Evolutionary conservation across 208 protist species (phyloP).

Genomic region (Crithidia acanthocephali): DNA sequence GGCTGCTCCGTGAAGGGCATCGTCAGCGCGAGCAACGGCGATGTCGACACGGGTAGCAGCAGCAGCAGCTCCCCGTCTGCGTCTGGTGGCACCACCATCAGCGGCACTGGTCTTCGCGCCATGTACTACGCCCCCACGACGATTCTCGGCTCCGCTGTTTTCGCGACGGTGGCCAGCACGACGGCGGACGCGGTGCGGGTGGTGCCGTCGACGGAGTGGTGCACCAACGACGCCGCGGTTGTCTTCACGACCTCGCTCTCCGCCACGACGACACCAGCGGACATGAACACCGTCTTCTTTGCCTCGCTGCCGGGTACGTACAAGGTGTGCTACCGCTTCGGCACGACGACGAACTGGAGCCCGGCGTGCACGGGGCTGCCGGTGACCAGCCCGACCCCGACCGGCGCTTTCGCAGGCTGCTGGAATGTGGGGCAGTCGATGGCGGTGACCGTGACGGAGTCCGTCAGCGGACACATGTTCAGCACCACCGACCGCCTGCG

Average conservation of each 20-base stretch:
- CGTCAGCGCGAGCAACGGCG: conserved; percentile 44
- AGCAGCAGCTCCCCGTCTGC: background rate
- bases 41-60: background rate
- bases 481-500: conserved; percentile 47
- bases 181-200: conserved; percentile 56
- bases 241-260: conserved; percentile 52
- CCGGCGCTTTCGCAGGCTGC: conserved; percentile 54
- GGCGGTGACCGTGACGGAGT: conserved; percentile 40
- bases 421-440: conserved; percentile 65
- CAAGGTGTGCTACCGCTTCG: conserved; percentile 90
- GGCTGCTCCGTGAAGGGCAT: conserved; percentile 35
- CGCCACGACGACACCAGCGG: conserved; percentile 5
- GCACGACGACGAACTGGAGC: conserved; percentile 75
- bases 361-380: conserved; percentile 62
- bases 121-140: conserved; percentile 81
- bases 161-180: conserved; percentile 26
- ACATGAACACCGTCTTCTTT: conserved; percentile 57
- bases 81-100: background rate
- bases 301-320: conserved; percentile 51
- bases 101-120: conserved; percentile 46
- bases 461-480: conserved; percentile 42
- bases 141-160: conserved; percentile 41
- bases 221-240: conserved; percentile 52
- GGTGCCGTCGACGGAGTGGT: conserved; percentile 64
- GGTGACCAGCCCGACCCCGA: conserved; percentile 52